phyloP scores from a whole-genome alignment of 2,329 filamentous ascomycete genomes.

The Metarhizium sp. region DNA sequence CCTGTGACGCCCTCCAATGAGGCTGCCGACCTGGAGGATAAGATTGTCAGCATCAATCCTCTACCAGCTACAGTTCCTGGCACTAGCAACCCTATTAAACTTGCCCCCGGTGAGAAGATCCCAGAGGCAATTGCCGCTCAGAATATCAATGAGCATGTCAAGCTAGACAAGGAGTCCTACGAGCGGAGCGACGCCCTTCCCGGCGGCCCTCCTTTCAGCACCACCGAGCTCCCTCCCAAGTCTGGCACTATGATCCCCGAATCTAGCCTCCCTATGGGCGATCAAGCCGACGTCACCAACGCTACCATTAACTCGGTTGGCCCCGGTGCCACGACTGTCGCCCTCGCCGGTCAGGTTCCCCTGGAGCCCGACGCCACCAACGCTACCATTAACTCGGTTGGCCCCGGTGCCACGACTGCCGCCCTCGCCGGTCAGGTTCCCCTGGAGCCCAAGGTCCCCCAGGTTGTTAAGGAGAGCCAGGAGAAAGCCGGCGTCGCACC shows the following conservation, averaged over 20 bases:
- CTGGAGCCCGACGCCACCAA: slow-evolving; percentile 35
- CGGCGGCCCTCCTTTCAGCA: slow-evolving; percentile 24
- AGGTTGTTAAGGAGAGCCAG: slow-evolving; percentile 62
- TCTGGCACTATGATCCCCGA: slow-evolving; percentile 66
- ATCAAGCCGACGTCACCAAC: slow-evolving; percentile 30
- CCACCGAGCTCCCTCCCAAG: slow-evolving; percentile 44
- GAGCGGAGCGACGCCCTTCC: slow-evolving; percentile 64
- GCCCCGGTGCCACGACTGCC: slow-evolving; percentile 55
- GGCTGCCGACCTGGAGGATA: slow-evolving; percentile 38
- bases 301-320: slow-evolving; percentile 36
- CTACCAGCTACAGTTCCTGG: slow-evolving; percentile 49
- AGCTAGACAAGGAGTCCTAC: slow-evolving; percentile 77
- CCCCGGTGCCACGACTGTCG: slow-evolving; percentile 55
- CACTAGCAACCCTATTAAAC: slow-evolving; percentile 68
- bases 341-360: slow-evolving; percentile 58
- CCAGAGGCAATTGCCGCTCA: slow-evolving; percentile 61
- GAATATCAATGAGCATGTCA: slow-evolving; percentile 61
- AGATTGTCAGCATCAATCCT: slow-evolving; percentile 49
- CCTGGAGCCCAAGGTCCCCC: slow-evolving; percentile 39
- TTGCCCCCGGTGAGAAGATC: slow-evolving; percentile 72
- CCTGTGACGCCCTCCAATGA: slow-evolving; percentile 58
- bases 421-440: slow-evolving; percentile 60
- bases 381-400: slow-evolving; percentile 35
- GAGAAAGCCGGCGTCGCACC: slow-evolving; percentile 52
- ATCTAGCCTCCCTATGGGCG: slow-evolving; percentile 62